A percentile compares a stretch with the other conserved stretches of the same genome.
Evolutionary conservation across 305 asterid genomes (phyloP).

Genomic region (Fraxinus nigra): DNA sequence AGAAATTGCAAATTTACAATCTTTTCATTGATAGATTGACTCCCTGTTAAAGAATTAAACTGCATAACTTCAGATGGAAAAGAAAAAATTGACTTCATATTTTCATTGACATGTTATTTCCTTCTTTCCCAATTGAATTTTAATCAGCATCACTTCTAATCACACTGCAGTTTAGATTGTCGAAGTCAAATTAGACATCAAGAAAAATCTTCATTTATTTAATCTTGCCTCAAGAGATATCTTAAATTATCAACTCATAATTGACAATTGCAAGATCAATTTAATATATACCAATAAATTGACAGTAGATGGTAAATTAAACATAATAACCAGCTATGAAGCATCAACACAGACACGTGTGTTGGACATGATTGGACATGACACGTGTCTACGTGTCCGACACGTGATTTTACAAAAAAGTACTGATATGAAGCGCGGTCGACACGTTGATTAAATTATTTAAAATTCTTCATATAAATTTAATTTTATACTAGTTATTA

Average conservation of each 20-base stretch:
- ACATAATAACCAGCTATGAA: not conserved
- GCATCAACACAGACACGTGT: no score
- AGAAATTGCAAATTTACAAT: not conserved
- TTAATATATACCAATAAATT: not conserved
- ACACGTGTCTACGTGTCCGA: no score
- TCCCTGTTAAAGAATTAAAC: not conserved
- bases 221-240: not conserved
- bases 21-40: not conserved
- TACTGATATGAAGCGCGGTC: no score
- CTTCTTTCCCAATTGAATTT: not conserved
- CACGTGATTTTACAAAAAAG: no score
- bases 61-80: slow-evolving; percentile 11
- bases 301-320: not conserved
- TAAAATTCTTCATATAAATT: no score
- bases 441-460: no score
- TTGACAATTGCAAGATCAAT: slow-evolving; percentile 2
- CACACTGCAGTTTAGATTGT: not conserved
- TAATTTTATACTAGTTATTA: no score
- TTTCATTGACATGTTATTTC: not conserved
- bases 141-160: not conserved
- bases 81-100: not conserved
- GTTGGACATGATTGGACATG: no score
- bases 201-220: not conserved
- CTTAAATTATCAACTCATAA: not conserved
- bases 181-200: not conserved